phyloP scores from a whole-genome alignment of 345 rosid species.

The Salix brachista region DNA sequence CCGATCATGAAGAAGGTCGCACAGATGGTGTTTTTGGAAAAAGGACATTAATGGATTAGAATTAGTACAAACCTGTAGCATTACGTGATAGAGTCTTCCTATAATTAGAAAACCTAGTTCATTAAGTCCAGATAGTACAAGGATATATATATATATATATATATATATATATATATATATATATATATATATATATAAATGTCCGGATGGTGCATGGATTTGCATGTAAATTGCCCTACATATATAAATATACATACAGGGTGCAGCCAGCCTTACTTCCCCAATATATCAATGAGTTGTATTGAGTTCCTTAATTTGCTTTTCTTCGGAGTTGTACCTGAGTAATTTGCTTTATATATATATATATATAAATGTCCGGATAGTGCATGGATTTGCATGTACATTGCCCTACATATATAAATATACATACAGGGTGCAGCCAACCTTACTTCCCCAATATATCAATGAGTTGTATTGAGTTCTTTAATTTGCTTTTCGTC shows the following conservation, averaged over 20 bases:
- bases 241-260: neutral
- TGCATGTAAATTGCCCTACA: neutral
- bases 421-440: neutral
- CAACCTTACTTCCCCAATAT: neutral
- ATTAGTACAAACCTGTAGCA: too few relatives aligned
- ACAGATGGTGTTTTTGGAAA: neutral
- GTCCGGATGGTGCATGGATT: neutral
- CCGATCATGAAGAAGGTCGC: neutral
- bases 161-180: too few relatives aligned
- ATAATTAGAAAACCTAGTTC: neutral
- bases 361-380: neutral
- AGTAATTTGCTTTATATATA: too few relatives aligned
- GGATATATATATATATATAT: neutral
- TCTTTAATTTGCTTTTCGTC: neutral
- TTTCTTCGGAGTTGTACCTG: neutral
- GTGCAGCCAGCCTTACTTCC: neutral
- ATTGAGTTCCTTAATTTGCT: neutral
- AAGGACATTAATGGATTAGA: neutral
- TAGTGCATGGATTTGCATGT: neutral
- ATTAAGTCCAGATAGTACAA: neutral
- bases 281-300: too few relatives aligned
- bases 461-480: too few relatives aligned
- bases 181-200: too few relatives aligned
- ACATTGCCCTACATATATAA: neutral
- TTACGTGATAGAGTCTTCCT: neutral